A percentile compares a stretch with the other conserved stretches of the same genome.
Evolutionary conservation across 495 filamentous ascomycete genomes (phyloP).

Genomic region (Aspergillus panamensis): DNA sequence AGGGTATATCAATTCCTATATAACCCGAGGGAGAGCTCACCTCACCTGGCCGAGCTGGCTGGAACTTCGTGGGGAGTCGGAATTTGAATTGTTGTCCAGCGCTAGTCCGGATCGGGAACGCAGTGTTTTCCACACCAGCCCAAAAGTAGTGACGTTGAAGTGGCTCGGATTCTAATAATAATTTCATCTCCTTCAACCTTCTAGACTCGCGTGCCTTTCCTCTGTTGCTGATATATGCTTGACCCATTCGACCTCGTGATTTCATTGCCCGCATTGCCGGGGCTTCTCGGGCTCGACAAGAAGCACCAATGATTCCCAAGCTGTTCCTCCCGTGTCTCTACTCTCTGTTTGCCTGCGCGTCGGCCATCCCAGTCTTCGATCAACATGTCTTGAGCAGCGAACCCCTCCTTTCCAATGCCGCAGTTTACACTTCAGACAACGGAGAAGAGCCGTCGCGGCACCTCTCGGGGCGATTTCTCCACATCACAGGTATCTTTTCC

Average conservation of each 20-base stretch:
- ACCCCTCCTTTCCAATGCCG: neutral
- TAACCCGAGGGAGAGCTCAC: neutral
- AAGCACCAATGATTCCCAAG: slow-evolving; percentile 21
- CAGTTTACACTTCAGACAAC: neutral
- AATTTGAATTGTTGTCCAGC: neutral
- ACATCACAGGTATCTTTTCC: slow-evolving; percentile 73
- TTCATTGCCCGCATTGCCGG: slow-evolving; percentile 12
- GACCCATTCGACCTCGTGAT: neutral
- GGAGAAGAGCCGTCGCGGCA: slow-evolving; percentile 9
- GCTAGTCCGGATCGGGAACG: neutral
- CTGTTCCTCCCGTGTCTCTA: slow-evolving; percentile 10
- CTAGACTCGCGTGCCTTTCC: slow-evolving; percentile 2
- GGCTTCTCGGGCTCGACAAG: slow-evolving; percentile 8
- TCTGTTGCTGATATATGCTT: neutral
- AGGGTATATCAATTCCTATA: neutral
- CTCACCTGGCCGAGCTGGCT: too few relatives aligned
- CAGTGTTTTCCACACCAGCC: neutral
- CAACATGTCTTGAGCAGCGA: slow-evolving; percentile 18
- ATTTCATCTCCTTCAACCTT: neutral
- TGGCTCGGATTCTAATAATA: neutral
- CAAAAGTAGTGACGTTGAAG: neutral
- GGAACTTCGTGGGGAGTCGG: too few relatives aligned
- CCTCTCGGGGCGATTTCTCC: slow-evolving; percentile 72
- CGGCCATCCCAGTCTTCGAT: slow-evolving; percentile 16
- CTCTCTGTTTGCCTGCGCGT: slow-evolving; percentile 15